A percentile compares a stretch with the other conserved stretches of the same genome.
phyloP scores from a whole-genome alignment of 352 stramenopile species.

The Globisporangium camurandrum region DNA sequence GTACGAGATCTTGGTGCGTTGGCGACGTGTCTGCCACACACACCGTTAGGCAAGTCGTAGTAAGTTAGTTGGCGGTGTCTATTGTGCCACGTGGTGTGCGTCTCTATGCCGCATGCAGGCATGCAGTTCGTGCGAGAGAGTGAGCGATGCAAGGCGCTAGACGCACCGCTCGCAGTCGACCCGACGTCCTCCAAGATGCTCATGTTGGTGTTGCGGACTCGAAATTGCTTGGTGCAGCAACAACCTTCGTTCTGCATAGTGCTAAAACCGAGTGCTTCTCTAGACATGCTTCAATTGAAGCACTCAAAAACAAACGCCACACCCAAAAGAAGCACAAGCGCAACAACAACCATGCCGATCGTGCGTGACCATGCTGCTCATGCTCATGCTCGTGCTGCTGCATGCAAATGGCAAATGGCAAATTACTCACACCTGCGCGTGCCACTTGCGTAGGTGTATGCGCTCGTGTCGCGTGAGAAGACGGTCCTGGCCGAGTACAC shows the following conservation, averaged over 20 bases:
- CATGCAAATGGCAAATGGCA: not conserved
- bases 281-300: not conserved
- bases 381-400: not conserved
- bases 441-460: constrained; percentile 82
- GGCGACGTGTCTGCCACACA: constrained; percentile 19
- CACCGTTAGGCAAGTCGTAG: too few species aligned
- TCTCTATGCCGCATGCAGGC: not conserved
- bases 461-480: constrained; percentile 94
- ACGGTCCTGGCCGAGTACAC: constrained; percentile 98
- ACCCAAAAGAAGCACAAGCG: not conserved
- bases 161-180: constrained; percentile 19
- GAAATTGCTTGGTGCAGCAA: too few species aligned
- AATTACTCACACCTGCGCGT: not conserved
- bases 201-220: constrained; percentile 16
- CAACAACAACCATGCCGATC: constrained; percentile 8
- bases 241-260: too few species aligned
- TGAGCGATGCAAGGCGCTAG: too few species aligned
- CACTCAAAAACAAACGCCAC: not conserved
- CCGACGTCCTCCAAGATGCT: constrained; percentile 24
- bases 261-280: too few species aligned
- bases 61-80: too few species aligned
- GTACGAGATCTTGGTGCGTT: not conserved
- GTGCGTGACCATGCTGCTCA: constrained; percentile 1
- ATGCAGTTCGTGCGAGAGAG: not conserved
- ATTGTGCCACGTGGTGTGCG: too few species aligned